Base-by-base conservation (phyloP, 2,329 filamentous ascomycete species). In the Penicillium frequentans region DNA sequence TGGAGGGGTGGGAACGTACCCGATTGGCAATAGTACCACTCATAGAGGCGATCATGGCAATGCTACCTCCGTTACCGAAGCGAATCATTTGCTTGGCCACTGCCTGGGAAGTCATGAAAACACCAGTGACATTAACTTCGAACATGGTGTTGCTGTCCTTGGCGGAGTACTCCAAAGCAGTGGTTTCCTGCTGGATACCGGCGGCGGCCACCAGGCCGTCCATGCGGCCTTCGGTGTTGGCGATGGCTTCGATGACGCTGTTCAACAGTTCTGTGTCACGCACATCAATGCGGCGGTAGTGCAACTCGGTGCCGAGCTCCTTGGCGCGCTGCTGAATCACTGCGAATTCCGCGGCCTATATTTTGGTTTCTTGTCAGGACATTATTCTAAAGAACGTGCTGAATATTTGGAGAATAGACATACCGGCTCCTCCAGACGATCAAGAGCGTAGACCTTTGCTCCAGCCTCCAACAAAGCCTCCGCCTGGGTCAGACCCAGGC, bases 211-310 rank as follows among this genome's bases (percentile, higher is more conserved):
- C 85, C 54, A 96, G 77, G 0, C 92, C 92, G 69, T 96, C 91
- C 59, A 96, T 76, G 16, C 89, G 84, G 6, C 88, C 88, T 62
- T 91, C 84, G 57, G 83, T 76, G 50, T 86, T 80, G 16, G 86
- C 90, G 62, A 96, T 95, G 11, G 78, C 80, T 62, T 83, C 80
- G 48, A 96, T 81, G 52, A 90, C 82, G 43, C 78, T 79, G 71
- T 93, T 88, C 46, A 96, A 81, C 39, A 80, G 75, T 5, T 81
- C 78, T 23, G 88, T 86, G 69, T 95, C 86, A 29, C 90, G 85
- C 19, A 96, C 90, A 70, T 96, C 92, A 58, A 93, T 85, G 63
- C 88, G 86, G 68, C 88, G 86, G 79, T 96, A 96, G 52, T 86
- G 81, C 44, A 95, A 75, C 48, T 82, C 83, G 1, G 86, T 88